A percentile compares a stretch with the other conserved stretches of the same genome.
Conservation (phyloP, 805 yeast genomes). For the Wilhelminamyces savonicus region DNA sequence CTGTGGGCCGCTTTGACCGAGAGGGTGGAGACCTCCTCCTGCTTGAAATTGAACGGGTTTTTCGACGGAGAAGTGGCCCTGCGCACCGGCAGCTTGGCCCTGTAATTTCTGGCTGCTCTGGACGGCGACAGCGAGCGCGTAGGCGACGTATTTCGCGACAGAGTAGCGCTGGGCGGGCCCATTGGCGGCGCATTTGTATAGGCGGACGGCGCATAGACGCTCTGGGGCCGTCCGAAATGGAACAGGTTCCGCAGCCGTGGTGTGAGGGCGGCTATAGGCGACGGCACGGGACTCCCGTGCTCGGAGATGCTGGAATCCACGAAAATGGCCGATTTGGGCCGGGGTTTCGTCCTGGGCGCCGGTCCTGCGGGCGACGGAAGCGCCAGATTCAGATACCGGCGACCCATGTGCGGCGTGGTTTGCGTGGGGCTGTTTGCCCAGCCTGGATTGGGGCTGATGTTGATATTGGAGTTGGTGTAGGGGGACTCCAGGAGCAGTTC, state of each 20-base stretch:
- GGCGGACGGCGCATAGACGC: too few relatives aligned
- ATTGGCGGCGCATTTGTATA: too few relatives aligned
- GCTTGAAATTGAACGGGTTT: constrained; percentile 62
- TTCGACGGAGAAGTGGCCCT: constrained; percentile 16
- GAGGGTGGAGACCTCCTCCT: constrained; percentile 34
- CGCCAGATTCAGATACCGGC: too few relatives aligned
- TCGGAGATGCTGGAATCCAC: constrained; percentile 25
- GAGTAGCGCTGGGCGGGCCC: background rate
- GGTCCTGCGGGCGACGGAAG: too few relatives aligned
- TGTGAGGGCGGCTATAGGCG: constrained; percentile 8
- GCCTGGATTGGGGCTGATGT: background rate
- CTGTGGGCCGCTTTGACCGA: constrained; percentile 59
- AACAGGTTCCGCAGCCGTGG: constrained; percentile 16
- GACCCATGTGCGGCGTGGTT: too few relatives aligned
- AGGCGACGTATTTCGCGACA: constrained; percentile 16
- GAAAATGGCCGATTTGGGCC: constrained; percentile 34
- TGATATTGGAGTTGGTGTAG: background rate
- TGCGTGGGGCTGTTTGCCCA: too few relatives aligned
- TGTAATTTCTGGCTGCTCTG: constrained; percentile 18
- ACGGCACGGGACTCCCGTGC: constrained; percentile 12
- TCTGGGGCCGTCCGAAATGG: too few relatives aligned
- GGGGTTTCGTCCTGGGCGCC: constrained; percentile 11
- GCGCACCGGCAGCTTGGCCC: constrained; percentile 26
- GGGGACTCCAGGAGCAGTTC: constrained; percentile 18
- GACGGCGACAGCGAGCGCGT: constrained; percentile 21